A percentile compares a stretch with the other conserved stretches of the same genome.
phyloP scores from a whole-genome alignment of 2,329 filamentous ascomycete species.

The Fusarium sulawesiense region DNA sequence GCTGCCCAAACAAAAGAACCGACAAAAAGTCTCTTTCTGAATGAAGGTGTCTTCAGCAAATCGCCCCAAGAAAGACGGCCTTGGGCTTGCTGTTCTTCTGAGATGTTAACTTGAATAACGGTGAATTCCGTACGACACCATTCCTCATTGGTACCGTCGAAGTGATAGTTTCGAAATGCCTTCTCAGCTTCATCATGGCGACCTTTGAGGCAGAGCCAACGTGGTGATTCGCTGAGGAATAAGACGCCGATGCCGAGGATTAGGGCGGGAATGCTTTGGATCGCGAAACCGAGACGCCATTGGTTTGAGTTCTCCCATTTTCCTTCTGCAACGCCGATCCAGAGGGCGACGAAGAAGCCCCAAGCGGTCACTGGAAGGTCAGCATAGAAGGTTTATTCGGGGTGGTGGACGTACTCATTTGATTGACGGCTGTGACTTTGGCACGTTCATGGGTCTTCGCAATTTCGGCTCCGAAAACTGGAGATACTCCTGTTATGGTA shows the following conservation, averaged over 20 bases:
- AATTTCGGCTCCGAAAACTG: constrained; percentile 56
- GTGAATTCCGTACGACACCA: constrained; percentile 52
- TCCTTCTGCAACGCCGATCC: constrained; percentile 55
- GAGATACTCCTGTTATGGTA: constrained; percentile 56
- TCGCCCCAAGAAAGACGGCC: constrained; percentile 48
- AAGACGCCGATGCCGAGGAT: constrained; percentile 51
- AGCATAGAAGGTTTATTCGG: neutral
- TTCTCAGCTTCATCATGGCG: constrained; percentile 51
- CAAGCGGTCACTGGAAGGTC: constrained; percentile 51
- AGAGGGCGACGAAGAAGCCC: constrained; percentile 56
- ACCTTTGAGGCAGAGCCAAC: constrained; percentile 54
- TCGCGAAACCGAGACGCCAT: constrained; percentile 55
- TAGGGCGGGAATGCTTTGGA: constrained; percentile 51
- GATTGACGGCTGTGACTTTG: constrained; percentile 55
- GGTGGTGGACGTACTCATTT: constrained; percentile 48
- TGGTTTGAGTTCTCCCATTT: constrained; percentile 54
- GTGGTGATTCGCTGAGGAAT: constrained; percentile 51
- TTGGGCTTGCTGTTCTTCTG: constrained; percentile 48
- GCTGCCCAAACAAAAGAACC: constrained; percentile 56
- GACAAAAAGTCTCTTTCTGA: constrained; percentile 54
- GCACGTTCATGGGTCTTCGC: constrained; percentile 56
- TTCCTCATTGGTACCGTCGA: constrained; percentile 51
- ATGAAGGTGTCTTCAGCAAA: constrained; percentile 49
- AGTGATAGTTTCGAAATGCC: constrained; percentile 52
- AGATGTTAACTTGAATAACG: constrained; percentile 52